These are phyloP conservation scores for Millerago galiae DNA, from an alignment of 805 yeast genomes.

Conservation along the genomic window DNA sequence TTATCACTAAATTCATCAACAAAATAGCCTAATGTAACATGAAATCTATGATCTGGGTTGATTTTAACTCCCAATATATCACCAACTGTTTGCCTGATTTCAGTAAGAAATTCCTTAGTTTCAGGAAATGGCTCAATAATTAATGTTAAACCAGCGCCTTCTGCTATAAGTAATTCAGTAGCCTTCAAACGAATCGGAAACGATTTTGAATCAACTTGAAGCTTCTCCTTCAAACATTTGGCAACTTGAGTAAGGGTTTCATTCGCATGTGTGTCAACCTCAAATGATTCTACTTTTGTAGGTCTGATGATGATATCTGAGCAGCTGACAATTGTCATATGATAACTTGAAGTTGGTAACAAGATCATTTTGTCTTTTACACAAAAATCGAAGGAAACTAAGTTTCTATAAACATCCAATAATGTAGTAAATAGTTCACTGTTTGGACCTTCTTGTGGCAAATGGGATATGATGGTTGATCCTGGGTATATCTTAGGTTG, in stretches of 20 bases:
- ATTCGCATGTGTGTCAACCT: background rate
- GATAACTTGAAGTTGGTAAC: constrained; percentile 1
- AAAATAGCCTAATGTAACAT: background rate
- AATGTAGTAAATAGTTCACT: background rate
- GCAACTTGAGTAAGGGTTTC: background rate
- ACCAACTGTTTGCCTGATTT: background rate
- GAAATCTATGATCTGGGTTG: background rate
- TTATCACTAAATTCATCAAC: background rate
- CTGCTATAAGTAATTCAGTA: too few species aligned
- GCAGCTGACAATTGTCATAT: background rate
- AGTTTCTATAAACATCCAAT: background rate
- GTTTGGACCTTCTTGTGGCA: background rate
- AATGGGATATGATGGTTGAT: background rate
- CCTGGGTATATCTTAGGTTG: background rate
- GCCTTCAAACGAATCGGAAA: background rate
- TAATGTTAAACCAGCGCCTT: background rate
- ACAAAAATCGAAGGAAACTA: background rate
- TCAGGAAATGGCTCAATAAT: background rate
- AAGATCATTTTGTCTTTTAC: background rate
- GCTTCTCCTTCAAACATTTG: background rate
- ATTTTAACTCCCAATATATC: background rate
- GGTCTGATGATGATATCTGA: background rate
- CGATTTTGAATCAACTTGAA: background rate
- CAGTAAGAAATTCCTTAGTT: background rate
- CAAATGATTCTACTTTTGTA: too few species aligned